These are phyloP conservation scores for Ogataea paradorogensis DNA, from an alignment of 805 yeast species.

Conservation along the genomic window DNA sequence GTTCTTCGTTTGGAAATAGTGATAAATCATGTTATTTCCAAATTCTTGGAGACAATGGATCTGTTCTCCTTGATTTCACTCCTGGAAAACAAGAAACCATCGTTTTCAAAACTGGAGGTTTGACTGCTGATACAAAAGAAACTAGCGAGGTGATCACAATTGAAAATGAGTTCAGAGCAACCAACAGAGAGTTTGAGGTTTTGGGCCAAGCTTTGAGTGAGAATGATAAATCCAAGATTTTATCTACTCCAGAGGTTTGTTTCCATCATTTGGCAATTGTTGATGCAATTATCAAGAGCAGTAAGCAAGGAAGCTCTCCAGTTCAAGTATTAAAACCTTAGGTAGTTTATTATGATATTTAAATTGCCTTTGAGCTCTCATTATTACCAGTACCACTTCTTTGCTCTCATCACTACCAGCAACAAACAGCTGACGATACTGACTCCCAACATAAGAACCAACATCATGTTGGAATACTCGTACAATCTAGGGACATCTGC, in stretches of 20 bases:
- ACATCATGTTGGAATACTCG: conserved; percentile 77
- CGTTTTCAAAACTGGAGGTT: conserved; percentile 48
- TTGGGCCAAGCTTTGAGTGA: conserved; percentile 38
- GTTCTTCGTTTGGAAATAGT: conserved; percentile 82
- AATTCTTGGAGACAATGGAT: conserved; percentile 78
- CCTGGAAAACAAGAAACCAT: conserved; percentile 43
- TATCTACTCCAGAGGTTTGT: conserved; percentile 64
- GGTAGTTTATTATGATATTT: conserved; percentile 1
- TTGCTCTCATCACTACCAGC: conserved; percentile 26
- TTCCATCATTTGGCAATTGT: conserved; percentile 92
- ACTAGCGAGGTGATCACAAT: conserved; percentile 34
- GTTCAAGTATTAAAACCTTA: conserved; percentile 32
- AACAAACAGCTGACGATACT: conserved; percentile 54
- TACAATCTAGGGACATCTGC: conserved; percentile 61
- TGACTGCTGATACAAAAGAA: conserved; percentile 48
- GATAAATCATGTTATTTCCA: conserved; percentile 64
- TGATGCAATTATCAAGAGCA: conserved; percentile 79
- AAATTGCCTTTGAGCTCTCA: conserved; percentile 18
- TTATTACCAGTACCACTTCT: conserved; percentile 26
- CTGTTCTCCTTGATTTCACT: conserved; percentile 65
- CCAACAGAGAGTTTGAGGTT: conserved; percentile 44
- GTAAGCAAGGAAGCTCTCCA: conserved; percentile 42
- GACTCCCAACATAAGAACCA: conserved; percentile 72
- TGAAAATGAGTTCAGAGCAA: conserved; percentile 42
- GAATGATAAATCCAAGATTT: conserved; percentile 22